A percentile compares a stretch with the other conserved stretches of the same genome.
These are phyloP conservation scores for Saposhnikovia divaricata DNA, from an alignment of 129 eudicot species.

Conservation along the genomic window DNA sequence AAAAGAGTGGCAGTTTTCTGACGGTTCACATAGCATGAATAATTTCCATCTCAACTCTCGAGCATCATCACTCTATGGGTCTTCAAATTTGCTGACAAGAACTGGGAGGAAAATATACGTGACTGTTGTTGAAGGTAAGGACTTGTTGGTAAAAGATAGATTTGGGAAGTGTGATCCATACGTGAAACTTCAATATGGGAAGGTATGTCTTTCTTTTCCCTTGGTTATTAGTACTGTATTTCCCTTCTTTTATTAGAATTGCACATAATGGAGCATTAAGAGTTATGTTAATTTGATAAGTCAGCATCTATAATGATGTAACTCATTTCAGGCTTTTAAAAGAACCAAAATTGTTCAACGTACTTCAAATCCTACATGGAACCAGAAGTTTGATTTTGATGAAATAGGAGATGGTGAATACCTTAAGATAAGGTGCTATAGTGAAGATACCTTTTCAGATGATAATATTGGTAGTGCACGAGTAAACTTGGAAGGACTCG, in stretches of 20 bases:
- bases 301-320: not conserved
- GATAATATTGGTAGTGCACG: conserved; percentile 92
- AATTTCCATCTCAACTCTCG: conserved; percentile 40
- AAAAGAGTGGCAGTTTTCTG: conserved; percentile 94
- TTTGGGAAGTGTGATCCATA: conserved; percentile 57
- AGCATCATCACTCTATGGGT: conserved; percentile 39
- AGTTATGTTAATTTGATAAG: not conserved
- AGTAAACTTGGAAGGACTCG: conserved; percentile 82
- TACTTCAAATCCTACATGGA: conserved; percentile 62
- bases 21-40: conserved; percentile 65
- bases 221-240: conserved; percentile 1
- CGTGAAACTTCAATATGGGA: conserved; percentile 86
- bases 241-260: not conserved
- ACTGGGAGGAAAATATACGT: conserved; percentile 81
- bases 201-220: conserved; percentile 35
- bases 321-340: conserved; percentile 38
- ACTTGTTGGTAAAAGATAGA: conserved; percentile 62
- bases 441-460: conserved; percentile 70
- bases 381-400: conserved; percentile 86
- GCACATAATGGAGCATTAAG: not conserved
- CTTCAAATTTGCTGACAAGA: conserved; percentile 41
- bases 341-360: conserved; percentile 54
- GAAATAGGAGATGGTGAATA: conserved; percentile 83
- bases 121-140: conserved; percentile 79
- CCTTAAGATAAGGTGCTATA: conserved; percentile 62